These are phyloP conservation scores for Spirogloea muscicola DNA, from an alignment of 139 green algal species.

Conservation along the genomic window DNA sequence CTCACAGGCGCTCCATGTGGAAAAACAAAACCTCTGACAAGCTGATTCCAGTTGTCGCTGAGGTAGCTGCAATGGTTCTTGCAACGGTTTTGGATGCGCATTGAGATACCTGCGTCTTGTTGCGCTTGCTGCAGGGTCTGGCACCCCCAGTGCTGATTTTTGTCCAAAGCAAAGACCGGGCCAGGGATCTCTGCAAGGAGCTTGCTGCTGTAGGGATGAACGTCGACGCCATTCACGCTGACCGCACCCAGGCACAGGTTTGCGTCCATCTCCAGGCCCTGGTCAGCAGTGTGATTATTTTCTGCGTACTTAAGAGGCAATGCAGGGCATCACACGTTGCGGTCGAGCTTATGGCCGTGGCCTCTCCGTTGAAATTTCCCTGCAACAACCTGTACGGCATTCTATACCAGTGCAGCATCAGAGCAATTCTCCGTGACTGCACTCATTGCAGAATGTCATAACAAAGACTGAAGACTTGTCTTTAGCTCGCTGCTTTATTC, in stretches of 20 bases:
- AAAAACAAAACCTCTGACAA: conserved; percentile 35
- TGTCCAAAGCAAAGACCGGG: conserved; percentile 80
- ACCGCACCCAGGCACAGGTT: conserved; percentile 48
- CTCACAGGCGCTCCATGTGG: conserved; percentile 25
- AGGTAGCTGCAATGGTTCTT: neutral
- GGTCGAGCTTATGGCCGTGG: too few relatives aligned
- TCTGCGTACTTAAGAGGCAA: too few relatives aligned
- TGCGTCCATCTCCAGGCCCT: too few relatives aligned
- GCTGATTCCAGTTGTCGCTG: conserved; percentile 31
- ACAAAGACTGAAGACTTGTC: too few relatives aligned
- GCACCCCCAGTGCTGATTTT: conserved; percentile 88
- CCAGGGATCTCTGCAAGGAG: conserved; percentile 67
- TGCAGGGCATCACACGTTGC: too few relatives aligned
- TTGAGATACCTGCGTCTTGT: neutral
- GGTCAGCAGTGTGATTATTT: too few relatives aligned
- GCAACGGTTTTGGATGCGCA: neutral
- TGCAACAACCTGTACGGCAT: neutral
- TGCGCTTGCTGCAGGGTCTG: conserved; percentile 52
- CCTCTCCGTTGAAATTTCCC: too few relatives aligned
- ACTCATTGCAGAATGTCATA: too few relatives aligned
- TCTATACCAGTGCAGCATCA: too few relatives aligned
- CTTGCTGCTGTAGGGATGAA: conserved; percentile 79
- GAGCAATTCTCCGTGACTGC: too few relatives aligned
- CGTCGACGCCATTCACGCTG: conserved; percentile 77
- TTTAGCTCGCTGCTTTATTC: too few relatives aligned